phyloP scores from a whole-genome alignment of 768 basidiomycete species.

The Filobasidium floriforme region DNA sequence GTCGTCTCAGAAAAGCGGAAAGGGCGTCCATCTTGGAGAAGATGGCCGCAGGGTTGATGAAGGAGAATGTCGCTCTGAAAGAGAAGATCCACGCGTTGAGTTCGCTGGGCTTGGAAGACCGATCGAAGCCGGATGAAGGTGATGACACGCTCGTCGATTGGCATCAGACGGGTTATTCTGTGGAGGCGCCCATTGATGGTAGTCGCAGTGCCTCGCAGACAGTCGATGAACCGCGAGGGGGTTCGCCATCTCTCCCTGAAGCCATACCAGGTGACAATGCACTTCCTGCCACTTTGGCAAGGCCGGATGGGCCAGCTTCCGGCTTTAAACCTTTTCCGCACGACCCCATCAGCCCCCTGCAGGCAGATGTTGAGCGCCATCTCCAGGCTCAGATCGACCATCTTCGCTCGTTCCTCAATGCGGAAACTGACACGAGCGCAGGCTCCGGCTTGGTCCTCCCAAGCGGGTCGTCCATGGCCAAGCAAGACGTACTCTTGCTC shows the following conservation, averaged over 20 bases:
- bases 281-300: no score
- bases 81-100: conserved; percentile 23
- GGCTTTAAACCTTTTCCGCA: no score
- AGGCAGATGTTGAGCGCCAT: background rate
- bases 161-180: background rate
- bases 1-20: conserved; percentile 30
- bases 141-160: background rate
- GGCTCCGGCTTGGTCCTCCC: no score
- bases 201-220: no score
- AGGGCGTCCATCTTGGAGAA: conserved; percentile 30
- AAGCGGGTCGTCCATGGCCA: no score
- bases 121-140: background rate
- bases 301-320: no score
- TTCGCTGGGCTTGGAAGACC: conserved; percentile 16
- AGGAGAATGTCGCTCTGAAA: conserved; percentile 35
- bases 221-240: background rate
- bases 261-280: no score
- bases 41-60: conserved; percentile 25
- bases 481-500: no score
- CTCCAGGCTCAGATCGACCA: background rate
- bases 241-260: no score
- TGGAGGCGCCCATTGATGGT: no score
- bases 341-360: background rate
- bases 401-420: background rate
- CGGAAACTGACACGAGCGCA: background rate